Evolutionary conservation across 164 flowering plant species (phyloP), one percentile per base, ranked within the genome.

Genomic region (Vitis amurensis): DNA sequence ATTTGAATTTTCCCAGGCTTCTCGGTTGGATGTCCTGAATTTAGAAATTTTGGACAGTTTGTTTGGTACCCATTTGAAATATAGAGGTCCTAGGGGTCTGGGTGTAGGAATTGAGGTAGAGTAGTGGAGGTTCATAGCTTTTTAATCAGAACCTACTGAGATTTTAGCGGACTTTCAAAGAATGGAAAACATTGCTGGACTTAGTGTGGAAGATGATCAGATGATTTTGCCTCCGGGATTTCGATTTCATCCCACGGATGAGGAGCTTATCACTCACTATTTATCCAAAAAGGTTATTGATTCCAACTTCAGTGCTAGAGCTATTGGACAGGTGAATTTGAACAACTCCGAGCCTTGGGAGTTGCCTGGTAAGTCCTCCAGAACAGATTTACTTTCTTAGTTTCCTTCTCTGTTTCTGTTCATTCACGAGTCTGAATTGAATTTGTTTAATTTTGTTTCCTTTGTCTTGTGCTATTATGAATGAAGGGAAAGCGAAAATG

Each of bases 341-440:
- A 95, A 95, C 79, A 93, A 95, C 81, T 85, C 88, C 67, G 99
- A 95, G 79, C 99, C 98, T 9, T 95, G 99, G 99, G 96, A 95
- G 53, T 80, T 95, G 69, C 98, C 99, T 17, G 68, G 98, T 93
- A 78, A 80, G 89, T 14, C 19, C 60, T 16, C 4, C 14, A 29
- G 1, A 27, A 59, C 52, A 15, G 30, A 47, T 37, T 73, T 69
- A 48, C 11, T 51, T 23, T 50, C 57, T 44, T 29, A 9, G 44
- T 29, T 29, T 50, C 15, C 27, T 57, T 50, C 23, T 2, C 64
- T 66, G 52, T 9, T 17, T 66, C 15, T 50, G 16, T 47, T 61
- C 31, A 29, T 61, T 9, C 58, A 7, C 15, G 44, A 19, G 10
- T 10, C 1, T n/a, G 53, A 17, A 5, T 23, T 71, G 11, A 55